Evolutionary conservation across 2,329 filamentous ascomycete genomes (phyloP).

Genomic region (Coleophoma eucalyptorum): DNA sequence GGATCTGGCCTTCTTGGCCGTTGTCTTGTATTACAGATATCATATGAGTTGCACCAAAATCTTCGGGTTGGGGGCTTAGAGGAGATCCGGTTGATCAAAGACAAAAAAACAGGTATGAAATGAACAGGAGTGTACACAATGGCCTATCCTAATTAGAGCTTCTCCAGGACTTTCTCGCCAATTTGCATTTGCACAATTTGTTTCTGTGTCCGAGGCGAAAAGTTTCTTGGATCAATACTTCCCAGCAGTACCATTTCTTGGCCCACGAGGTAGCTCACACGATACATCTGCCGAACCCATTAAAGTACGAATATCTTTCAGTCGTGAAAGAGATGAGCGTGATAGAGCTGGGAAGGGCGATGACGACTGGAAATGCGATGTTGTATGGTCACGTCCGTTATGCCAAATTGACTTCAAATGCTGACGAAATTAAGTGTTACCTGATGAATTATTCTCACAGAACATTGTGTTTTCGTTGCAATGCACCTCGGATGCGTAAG

Average conservation of each 20-base stretch:
- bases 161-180: slow-evolving; percentile 46
- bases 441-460: slow-evolving; percentile 54
- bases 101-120: slow-evolving; percentile 49
- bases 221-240: slow-evolving; percentile 49
- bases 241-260: slow-evolving; percentile 45
- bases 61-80: slow-evolving; percentile 49
- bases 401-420: slow-evolving; percentile 3
- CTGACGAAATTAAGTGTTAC: slow-evolving; percentile 37
- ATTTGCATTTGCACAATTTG: slow-evolving; percentile 53
- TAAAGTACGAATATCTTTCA: slow-evolving; percentile 41
- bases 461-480: slow-evolving; percentile 54
- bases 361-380: slow-evolving; percentile 53
- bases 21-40: slow-evolving; percentile 43
- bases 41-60: slow-evolving; percentile 46
- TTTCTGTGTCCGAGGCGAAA: slow-evolving; percentile 41
- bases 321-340: slow-evolving; percentile 47
- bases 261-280: slow-evolving; percentile 33
- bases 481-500: slow-evolving; percentile 48
- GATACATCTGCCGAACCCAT: slow-evolving; percentile 36
- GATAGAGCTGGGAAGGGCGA: slow-evolving; percentile 38
- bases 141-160: slow-evolving; percentile 6
- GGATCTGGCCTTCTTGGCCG: slow-evolving; percentile 26
- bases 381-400: slow-evolving; percentile 30
- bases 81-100: slow-evolving; percentile 53
- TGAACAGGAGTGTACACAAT: not conserved